These are phyloP conservation scores for Bipolaris oryzae DNA, from an alignment of 2,329 filamentous ascomycete species.

Conservation along the genomic window DNA sequence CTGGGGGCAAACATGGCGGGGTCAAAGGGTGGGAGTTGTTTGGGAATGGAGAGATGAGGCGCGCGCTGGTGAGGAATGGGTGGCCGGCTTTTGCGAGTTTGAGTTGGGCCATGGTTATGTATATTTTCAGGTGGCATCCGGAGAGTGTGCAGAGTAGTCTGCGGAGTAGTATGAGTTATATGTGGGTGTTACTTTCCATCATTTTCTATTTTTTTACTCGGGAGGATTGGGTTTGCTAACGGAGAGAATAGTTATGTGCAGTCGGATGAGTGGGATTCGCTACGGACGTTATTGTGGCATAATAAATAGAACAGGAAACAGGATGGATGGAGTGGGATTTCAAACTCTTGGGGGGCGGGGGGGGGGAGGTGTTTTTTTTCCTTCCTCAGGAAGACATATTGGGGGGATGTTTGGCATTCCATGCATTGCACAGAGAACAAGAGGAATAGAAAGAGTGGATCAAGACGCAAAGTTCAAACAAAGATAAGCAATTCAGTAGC, in stretches of 20 bases:
- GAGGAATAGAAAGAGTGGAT: too few species aligned
- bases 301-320: conserved; percentile 62
- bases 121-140: conserved; percentile 89
- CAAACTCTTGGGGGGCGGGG: not conserved
- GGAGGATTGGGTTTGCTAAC: conserved; percentile 19
- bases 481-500: too few species aligned
- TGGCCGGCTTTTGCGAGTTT: conserved; percentile 93
- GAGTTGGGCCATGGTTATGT: conserved; percentile 95
- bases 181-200: conserved; percentile 63
- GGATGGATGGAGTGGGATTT: too few species aligned
- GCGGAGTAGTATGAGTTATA: conserved; percentile 95
- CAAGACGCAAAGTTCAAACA: too few species aligned
- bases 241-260: conserved; percentile 66
- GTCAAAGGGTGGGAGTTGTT: conserved; percentile 50
- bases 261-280: conserved; percentile 85
- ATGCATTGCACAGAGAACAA: too few species aligned
- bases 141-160: conserved; percentile 89
- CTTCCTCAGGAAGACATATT: too few species aligned
- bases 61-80: conserved; percentile 62
- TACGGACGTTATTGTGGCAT: conserved; percentile 84
- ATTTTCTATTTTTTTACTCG: too few species aligned
- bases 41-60: conserved; percentile 44
- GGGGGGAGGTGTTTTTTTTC: too few species aligned
- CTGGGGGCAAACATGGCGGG: conserved; percentile 15
- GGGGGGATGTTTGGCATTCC: too few species aligned